phyloP scores from a whole-genome alignment of 2,329 filamentous ascomycete species.

The Aspergillus neoniger region DNA sequence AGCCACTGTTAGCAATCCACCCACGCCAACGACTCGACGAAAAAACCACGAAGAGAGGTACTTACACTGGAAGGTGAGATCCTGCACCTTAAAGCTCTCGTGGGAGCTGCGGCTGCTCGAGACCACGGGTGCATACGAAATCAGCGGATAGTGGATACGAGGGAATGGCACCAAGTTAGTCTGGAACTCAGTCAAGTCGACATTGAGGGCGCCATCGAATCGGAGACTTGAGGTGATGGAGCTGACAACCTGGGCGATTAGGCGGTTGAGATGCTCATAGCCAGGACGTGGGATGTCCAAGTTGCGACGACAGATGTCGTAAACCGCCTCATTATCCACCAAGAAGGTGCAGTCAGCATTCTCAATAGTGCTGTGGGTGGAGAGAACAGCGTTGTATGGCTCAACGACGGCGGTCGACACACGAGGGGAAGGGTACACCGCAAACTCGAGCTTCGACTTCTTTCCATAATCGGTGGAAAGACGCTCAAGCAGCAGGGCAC shows the following conservation, averaged over 20 bases:
- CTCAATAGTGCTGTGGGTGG: conserved; percentile 64
- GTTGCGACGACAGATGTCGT: conserved; percentile 67
- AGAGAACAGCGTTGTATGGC: conserved; percentile 64
- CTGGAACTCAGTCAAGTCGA: conserved; percentile 70
- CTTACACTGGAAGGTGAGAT: conserved; percentile 67
- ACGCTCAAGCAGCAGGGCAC: conserved; percentile 64
- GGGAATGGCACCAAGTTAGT: conserved; percentile 70
- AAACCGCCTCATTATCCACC: conserved; percentile 69
- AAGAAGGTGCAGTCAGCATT: conserved; percentile 69
- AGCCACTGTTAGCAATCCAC: conserved; percentile 12
- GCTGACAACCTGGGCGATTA: conserved; percentile 69
- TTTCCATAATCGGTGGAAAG: conserved; percentile 67
- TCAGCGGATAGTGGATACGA: conserved; percentile 67
- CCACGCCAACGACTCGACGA: not conserved
- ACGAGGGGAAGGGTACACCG: conserved; percentile 65
- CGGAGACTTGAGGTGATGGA: conserved; percentile 66
- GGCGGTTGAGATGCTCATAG: conserved; percentile 66
- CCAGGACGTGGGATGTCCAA: conserved; percentile 65
- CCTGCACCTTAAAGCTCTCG: conserved; percentile 83
- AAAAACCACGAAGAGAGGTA: not conserved
- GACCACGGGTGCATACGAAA: conserved; percentile 66
- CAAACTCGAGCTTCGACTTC: conserved; percentile 69
- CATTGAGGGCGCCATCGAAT: conserved; percentile 67
- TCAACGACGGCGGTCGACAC: conserved; percentile 68
- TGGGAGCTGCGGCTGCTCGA: conserved; percentile 74